Base-by-base conservation (phyloP, 495 filamentous ascomycete species). In the Pyronema omphalodes region DNA sequence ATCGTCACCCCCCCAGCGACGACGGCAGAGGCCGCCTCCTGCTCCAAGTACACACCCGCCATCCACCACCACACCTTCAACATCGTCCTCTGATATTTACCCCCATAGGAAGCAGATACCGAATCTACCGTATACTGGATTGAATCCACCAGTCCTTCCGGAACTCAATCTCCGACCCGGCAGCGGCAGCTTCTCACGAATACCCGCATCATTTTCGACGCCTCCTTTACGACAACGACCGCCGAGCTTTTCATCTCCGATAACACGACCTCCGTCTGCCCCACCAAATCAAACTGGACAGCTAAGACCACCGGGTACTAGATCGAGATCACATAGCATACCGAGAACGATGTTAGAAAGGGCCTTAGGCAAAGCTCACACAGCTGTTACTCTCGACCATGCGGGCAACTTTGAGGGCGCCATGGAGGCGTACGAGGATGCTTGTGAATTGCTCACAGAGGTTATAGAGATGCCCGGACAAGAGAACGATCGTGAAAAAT, bases 321-420 rank as follows among this genome's bases (percentile, higher is more conserved):
- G 39, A 61, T 52, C 14, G 51, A 58, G 55, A 52, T 36, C 47
- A 34, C 47, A 60, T 45, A 59, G 61, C 47, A 57, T 58, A 44
- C 58, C 61, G 62, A 94, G 93, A 68, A 79, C 79, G 18, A 95
- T 94, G 84, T 73, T 98, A 14, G 91, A 88, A 3, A 87, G 83
- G 63, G 91, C 91, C 6, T 70, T 98, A 41, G 81, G 93, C 60
- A 94, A 94, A 68, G 91, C 91, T 37, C 94, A 95, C 60, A 91
- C 85, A 18, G 91, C 91, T 7, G 91, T 98, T 12, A 74, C 93
- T 52, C 77, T 96, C 34, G 91, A 98, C 67, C 93, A 94, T 71
- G 87, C 86, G 3, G 83, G 88, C 60, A 94, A 95, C 66, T 83
- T 88, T 58, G 86, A 91, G 65, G 88, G 88, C 19, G 91, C 91